Percentiles rank a stretch among this genome's conserved stretches.
Evolutionary conservation across 177 flowering plant genomes (phyloP).

Genomic region (Vitis hybrid): DNA sequence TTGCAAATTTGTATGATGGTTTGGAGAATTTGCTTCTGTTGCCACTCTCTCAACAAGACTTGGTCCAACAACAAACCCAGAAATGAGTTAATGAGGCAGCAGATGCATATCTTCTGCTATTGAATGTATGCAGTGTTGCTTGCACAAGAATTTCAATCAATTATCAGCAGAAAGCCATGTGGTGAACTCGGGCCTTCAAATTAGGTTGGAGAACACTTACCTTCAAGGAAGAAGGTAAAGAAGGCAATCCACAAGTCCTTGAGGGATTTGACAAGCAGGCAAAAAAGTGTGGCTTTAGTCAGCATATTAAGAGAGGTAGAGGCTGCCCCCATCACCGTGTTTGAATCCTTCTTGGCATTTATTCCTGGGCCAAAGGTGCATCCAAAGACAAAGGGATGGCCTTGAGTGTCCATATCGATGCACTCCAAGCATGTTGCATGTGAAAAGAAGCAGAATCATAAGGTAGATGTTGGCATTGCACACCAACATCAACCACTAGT

Average conservation of each 20-base stretch:
- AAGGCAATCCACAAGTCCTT: constrained; percentile 27
- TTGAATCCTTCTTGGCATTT: constrained; percentile 23
- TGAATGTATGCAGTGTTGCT: constrained; percentile 20
- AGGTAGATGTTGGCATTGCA: constrained; percentile 12
- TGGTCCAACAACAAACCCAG: neutral
- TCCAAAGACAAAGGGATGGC: constrained; percentile 14
- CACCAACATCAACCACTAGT: constrained; percentile 5
- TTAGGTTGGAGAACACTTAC: constrained; percentile 12
- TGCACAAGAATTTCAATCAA: constrained; percentile 17
- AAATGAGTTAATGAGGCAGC: constrained; percentile 18
- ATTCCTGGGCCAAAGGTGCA: constrained; percentile 18
- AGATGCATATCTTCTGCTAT: constrained; percentile 25
- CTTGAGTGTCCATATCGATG: constrained; percentile 13
- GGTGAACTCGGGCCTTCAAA: neutral
- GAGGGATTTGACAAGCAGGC: constrained; percentile 4
- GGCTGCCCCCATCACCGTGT: constrained; percentile 13
- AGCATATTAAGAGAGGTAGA: constrained; percentile 25
- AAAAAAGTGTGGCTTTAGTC: constrained; percentile 4
- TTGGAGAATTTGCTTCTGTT: constrained; percentile 26
- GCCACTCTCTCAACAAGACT: constrained; percentile 23
- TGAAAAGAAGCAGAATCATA: neutral
- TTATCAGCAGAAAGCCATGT: constrained; percentile 7
- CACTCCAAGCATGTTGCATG: constrained; percentile 2
- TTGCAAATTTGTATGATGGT: constrained; percentile 21
- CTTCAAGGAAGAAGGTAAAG: constrained; percentile 24